Percentiles rank a stretch among this genome's conserved stretches.
Evolutionary conservation across 441 rosid genomes (phyloP).

Genomic region (Populus hybrid): DNA sequence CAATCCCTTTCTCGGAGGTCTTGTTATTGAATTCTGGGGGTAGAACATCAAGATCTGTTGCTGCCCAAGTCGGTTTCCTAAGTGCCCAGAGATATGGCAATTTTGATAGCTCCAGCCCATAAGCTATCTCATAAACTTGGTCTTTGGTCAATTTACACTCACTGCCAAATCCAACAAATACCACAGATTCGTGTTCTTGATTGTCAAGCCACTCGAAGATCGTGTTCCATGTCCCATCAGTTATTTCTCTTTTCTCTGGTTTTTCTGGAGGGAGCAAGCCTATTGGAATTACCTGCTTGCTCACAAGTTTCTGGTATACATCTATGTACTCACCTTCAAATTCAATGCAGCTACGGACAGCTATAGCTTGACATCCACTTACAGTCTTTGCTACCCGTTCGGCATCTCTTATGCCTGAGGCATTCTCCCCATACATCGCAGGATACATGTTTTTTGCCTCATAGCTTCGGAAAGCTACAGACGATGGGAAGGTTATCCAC

Average conservation of each 20-base stretch:
- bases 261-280: neutral
- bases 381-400: conserved; percentile 4
- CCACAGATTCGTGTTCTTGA: no score
- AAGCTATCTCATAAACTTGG: neutral
- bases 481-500: conserved; percentile 29
- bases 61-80: neutral
- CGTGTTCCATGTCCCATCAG: no score
- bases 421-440: conserved; percentile 14
- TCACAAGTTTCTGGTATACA: neutral
- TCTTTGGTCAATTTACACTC: neutral
- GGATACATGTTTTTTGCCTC: conserved; percentile 1
- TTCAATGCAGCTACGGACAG: neutral
- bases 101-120: neutral
- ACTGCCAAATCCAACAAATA: no score
- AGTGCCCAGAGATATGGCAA: neutral
- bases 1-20: neutral
- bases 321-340: neutral
- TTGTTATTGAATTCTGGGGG: neutral
- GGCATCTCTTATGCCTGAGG: conserved; percentile 17
- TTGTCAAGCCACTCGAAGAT: no score
- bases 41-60: neutral
- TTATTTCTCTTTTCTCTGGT: neutral
- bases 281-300: neutral
- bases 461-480: conserved; percentile 10
- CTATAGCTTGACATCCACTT: neutral